A percentile compares a stretch with the other conserved stretches of the same genome.
phyloP scores from a whole-genome alignment of 768 basidiomycete species.

The Steccherinum ochraceum region DNA sequence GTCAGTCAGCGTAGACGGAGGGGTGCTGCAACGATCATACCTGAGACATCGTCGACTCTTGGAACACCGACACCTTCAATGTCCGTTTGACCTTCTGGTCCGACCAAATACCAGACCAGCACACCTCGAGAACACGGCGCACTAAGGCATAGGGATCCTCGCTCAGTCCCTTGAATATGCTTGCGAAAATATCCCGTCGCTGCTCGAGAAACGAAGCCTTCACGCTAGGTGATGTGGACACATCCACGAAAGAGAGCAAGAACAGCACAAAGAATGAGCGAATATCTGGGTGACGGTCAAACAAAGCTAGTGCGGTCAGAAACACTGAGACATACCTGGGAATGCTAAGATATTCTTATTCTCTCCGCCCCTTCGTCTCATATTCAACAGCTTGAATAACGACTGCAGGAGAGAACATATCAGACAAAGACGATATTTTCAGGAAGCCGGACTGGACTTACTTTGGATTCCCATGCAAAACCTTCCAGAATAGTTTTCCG shows the following conservation, averaged over 20 bases:
- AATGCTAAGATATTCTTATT: conserved; percentile 34
- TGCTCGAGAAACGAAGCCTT: conserved; percentile 69
- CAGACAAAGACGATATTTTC: not conserved
- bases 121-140: conserved; percentile 61
- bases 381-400: conserved; percentile 58
- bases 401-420: conserved; percentile 34
- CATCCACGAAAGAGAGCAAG: conserved; percentile 64
- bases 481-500: conserved; percentile 55
- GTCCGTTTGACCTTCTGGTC: conserved; percentile 70
- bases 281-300: conserved; percentile 49
- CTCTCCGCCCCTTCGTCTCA: conserved; percentile 56
- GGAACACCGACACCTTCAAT: conserved; percentile 66
- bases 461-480: conserved; percentile 80
- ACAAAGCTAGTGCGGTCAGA: not conserved
- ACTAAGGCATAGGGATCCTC: conserved; percentile 62
- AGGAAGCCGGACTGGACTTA: conserved; percentile 15
- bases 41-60: conserved; percentile 55
- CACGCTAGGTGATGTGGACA: conserved; percentile 37
- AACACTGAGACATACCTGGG: conserved; percentile 45
- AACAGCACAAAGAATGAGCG: conserved; percentile 71
- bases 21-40: no score
- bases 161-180: conserved; percentile 65
- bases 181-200: conserved; percentile 55
- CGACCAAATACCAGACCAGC: conserved; percentile 73
- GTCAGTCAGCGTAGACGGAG: not conserved